Conservation (phyloP, 306 rosid genomes). For the Cucurbita pepo region DNA sequence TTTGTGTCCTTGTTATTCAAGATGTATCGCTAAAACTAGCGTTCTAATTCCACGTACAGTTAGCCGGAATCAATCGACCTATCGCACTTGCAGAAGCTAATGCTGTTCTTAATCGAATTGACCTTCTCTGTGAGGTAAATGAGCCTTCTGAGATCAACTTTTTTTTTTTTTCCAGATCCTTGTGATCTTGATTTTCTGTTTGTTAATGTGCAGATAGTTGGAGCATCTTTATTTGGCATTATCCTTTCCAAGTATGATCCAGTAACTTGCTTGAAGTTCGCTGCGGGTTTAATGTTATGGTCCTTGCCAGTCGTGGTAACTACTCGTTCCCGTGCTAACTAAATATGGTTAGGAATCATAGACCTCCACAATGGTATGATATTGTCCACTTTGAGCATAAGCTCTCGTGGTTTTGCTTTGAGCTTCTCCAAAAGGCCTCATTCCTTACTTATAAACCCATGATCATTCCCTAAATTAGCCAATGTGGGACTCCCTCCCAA, state of each 20-base stretch:
- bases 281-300: conserved; percentile 57
- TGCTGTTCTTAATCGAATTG: conserved; percentile 80
- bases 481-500: too few relatives aligned
- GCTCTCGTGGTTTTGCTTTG: too few relatives aligned
- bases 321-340: conserved; percentile 18
- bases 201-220: conserved; percentile 49
- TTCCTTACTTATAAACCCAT: too few relatives aligned
- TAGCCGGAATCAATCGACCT: conserved; percentile 89
- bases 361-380: too few relatives aligned
- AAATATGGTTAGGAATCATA: background rate
- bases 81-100: conserved; percentile 88
- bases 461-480: too few relatives aligned
- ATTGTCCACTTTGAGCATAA: too few relatives aligned
- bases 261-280: conserved; percentile 73
- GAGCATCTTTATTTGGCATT: conserved; percentile 70
- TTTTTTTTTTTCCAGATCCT: background rate
- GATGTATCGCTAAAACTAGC: background rate
- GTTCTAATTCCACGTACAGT: conserved; percentile 27
- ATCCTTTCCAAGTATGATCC: conserved; percentile 77
- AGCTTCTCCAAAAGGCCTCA: too few relatives aligned
- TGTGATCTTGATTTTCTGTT: background rate
- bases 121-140: conserved; percentile 85
- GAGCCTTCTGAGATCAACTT: background rate
- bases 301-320: conserved; percentile 70
- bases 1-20: background rate